phyloP scores from a whole-genome alignment of 768 basidiomycete genomes.

The Suillus tomentosus region DNA sequence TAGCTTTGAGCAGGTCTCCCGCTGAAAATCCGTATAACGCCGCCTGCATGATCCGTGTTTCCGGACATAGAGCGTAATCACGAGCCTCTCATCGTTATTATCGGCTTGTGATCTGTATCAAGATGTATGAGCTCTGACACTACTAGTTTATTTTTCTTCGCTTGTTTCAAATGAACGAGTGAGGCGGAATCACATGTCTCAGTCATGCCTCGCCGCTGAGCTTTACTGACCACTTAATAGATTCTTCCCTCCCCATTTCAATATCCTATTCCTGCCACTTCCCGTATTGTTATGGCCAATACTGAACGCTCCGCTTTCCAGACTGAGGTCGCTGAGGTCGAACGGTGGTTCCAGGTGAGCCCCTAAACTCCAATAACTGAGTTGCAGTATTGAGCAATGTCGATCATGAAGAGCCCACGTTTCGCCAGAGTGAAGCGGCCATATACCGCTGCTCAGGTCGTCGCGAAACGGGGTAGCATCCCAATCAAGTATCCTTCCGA shows the following conservation, averaged over 20 bases:
- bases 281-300: slow-evolving; percentile 47
- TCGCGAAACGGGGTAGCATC: slow-evolving; percentile 90
- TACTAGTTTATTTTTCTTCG: no score
- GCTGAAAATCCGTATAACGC: slow-evolving; percentile 19
- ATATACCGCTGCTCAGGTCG: slow-evolving; percentile 91
- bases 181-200: no score
- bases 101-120: background rate
- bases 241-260: background rate
- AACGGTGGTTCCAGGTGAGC: slow-evolving; percentile 90
- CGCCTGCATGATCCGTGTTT: slow-evolving; percentile 7
- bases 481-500: slow-evolving; percentile 86
- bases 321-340: slow-evolving; percentile 81
- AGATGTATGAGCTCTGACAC: no score
- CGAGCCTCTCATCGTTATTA: slow-evolving; percentile 10
- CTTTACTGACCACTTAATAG: background rate
- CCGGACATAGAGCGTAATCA: slow-evolving; percentile 30
- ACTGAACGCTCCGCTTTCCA: slow-evolving; percentile 70
- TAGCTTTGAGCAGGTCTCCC: background rate
- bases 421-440: slow-evolving; percentile 88
- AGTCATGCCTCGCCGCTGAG: background rate
- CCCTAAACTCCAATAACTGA: slow-evolving; percentile 13
- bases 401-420: slow-evolving; percentile 67
- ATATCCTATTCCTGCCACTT: slow-evolving; percentile 24
- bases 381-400: background rate
- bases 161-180: no score